These are phyloP conservation scores for Hypholoma sublateritium DNA, from an alignment of 768 basidiomycete genomes.

Conservation along the genomic window DNA sequence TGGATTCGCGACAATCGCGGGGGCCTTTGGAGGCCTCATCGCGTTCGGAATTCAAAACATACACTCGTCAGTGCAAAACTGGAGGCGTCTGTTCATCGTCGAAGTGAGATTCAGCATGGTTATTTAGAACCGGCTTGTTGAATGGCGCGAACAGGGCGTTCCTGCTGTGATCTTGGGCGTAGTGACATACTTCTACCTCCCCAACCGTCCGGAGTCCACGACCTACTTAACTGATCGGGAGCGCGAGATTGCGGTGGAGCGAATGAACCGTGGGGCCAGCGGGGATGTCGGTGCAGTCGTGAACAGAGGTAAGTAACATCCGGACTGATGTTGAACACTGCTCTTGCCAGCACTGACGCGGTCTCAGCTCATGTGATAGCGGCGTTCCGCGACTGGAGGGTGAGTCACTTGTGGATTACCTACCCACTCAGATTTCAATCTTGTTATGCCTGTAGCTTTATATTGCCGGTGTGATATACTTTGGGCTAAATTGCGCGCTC, in stretches of 20 bases:
- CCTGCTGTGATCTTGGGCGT: slow-evolving; percentile 70
- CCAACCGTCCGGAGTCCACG: slow-evolving; percentile 73
- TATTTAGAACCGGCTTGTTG: too few relatives aligned
- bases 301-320: slow-evolving; percentile 49
- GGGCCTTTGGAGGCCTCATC: slow-evolving; percentile 81
- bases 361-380: slow-evolving; percentile 54
- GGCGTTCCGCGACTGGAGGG: slow-evolving; percentile 75
- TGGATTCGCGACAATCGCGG: slow-evolving; percentile 80
- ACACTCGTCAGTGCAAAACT: slow-evolving; percentile 45
- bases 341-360: slow-evolving; percentile 1
- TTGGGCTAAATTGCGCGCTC: slow-evolving; percentile 73
- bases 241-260: slow-evolving; percentile 60
- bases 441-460: slow-evolving; percentile 45
- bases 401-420: slow-evolving; percentile 26
- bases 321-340: background rate
- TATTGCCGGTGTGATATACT: slow-evolving; percentile 70
- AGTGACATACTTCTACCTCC: slow-evolving; percentile 53
- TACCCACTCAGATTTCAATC: background rate
- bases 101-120: slow-evolving; percentile 42
- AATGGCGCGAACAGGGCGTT: slow-evolving; percentile 44
- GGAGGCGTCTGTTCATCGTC: slow-evolving; percentile 71
- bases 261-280: slow-evolving; percentile 65
- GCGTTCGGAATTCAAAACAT: slow-evolving; percentile 77
- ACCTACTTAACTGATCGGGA: slow-evolving; percentile 51
- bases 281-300: slow-evolving; percentile 66